Evolutionary conservation across 768 basidiomycete genomes (phyloP).

Genomic region (Pisolithus tinctorius): DNA sequence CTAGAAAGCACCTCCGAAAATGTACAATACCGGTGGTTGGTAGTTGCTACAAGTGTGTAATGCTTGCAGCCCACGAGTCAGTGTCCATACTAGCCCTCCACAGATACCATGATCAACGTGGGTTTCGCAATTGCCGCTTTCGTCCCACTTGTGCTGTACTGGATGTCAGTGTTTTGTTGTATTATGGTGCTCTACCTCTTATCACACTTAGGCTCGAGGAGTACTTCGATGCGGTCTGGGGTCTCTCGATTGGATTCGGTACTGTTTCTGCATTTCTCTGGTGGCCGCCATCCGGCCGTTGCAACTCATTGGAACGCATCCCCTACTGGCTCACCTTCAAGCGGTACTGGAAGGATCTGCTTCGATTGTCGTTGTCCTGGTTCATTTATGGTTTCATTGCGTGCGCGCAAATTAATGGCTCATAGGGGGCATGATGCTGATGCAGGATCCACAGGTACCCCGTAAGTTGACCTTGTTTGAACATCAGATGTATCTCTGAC

Average conservation of each 20-base stretch:
- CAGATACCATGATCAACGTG: slow-evolving; percentile 80
- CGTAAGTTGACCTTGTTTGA: slow-evolving; percentile 32
- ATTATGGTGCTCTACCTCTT: background rate
- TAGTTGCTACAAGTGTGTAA: slow-evolving; percentile 76
- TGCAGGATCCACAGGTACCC: slow-evolving; percentile 42
- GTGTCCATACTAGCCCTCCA: slow-evolving; percentile 1
- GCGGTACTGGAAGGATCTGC: slow-evolving; percentile 72
- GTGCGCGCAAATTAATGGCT: slow-evolving; percentile 31
- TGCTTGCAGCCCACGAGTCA: background rate
- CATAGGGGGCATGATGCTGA: background rate
- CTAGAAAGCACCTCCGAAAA: slow-evolving; percentile 70
- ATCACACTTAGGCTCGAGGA: slow-evolving; percentile 51
- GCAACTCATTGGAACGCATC: slow-evolving; percentile 74
- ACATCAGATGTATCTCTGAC: slow-evolving; percentile 2
- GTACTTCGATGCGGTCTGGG: slow-evolving; percentile 82
- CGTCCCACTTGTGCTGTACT: slow-evolving; percentile 77
- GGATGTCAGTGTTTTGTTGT: slow-evolving; percentile 56
- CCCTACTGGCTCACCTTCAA: slow-evolving; percentile 73
- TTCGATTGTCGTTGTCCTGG: slow-evolving; percentile 76
- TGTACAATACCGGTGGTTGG: slow-evolving; percentile 81
- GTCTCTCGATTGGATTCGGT: slow-evolving; percentile 79
- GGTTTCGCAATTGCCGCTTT: slow-evolving; percentile 78
- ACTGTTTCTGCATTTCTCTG: slow-evolving; percentile 75
- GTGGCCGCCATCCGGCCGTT: no score
- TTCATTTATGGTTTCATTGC: slow-evolving; percentile 73